Conservation (phyloP, 2,329 filamentous ascomycete species). For the Exophiala mesophila region DNA sequence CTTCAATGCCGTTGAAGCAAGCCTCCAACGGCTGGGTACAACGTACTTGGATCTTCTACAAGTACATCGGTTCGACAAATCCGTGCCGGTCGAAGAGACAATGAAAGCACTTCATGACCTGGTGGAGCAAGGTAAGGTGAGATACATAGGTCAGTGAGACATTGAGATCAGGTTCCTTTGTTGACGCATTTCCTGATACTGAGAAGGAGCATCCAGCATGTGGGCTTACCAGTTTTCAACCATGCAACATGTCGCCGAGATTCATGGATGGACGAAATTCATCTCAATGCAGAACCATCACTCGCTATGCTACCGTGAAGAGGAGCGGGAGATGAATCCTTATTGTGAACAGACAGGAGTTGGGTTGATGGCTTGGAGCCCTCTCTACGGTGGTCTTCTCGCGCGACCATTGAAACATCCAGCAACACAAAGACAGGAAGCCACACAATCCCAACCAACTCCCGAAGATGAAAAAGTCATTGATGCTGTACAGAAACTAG, state of each 20-base stretch:
- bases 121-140: constrained; percentile 36
- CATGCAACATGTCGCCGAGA: constrained; percentile 46
- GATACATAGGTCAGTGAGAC: constrained; percentile 31
- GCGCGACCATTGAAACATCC: constrained; percentile 19
- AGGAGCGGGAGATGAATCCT: constrained; percentile 40
- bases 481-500: constrained; percentile 41
- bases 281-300: constrained; percentile 50
- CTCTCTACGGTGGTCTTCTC: constrained; percentile 27
- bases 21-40: constrained; percentile 38
- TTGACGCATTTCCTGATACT: not conserved
- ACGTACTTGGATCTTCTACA: constrained; percentile 48
- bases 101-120: constrained; percentile 43
- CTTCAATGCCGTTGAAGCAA: constrained; percentile 54
- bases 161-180: not conserved
- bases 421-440: constrained; percentile 8
- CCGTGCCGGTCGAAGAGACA: constrained; percentile 45
- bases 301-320: constrained; percentile 46
- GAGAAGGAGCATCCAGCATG: constrained; percentile 33
- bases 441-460: constrained; percentile 23
- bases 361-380: constrained; percentile 32
- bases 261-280: constrained; percentile 47
- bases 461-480: constrained; percentile 41
- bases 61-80: constrained; percentile 44
- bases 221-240: constrained; percentile 34
- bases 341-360: constrained; percentile 36